Evolutionary conservation across 2,329 filamentous ascomycete species (phyloP), one percentile per base, ranked within the genome.

Genomic region (Stemphylium vesicarium): DNA sequence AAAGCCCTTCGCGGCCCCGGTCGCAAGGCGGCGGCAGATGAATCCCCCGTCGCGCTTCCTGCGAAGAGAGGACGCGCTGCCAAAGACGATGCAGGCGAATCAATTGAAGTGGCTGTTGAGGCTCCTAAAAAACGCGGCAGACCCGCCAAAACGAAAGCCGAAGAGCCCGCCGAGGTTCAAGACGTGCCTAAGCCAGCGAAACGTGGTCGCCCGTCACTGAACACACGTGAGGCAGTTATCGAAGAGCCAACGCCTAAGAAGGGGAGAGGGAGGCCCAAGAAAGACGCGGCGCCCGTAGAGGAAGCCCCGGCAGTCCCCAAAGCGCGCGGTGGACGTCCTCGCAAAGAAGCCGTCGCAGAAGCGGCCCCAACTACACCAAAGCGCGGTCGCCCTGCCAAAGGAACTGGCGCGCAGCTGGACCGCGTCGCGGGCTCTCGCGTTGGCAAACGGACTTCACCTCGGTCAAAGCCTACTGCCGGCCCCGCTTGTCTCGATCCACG

Each of bases 91-190:
- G 35, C 43, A 2, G 35, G 42, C 8, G 50, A 47, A 1, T 35
- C 43, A 8, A 46, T 39, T 4, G 50, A 46, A 3, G 39, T 24
- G 32, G 44, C 52, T 8, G 24, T 42, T 11, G 60, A 57, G 26
- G 31, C 53, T 8, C 63, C 63, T 1, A 65, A 63, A 51, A 68
- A 62, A 48, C 67, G 64, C 42, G 65, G 66, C 10, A 62, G 65
- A n/a, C 62, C 60, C 0, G 46, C 61, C 4, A 68, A 63, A 53
- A 50, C 46, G 26, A 41, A 38, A 22, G 43, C 18, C 8, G 45
- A 60, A 24, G 50, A 60, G 35, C 11, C 48, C 16, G 49, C 49
- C 33, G 56, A 39, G 31, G 39, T 55, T 4, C 50, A 61, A 22
- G 45, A 15, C 26, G 57, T 51, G 36, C 37, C 41, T 6, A 45